These are phyloP conservation scores for Bassia scoparia DNA, from an alignment of 148 eudicot species.

Conservation along the genomic window DNA sequence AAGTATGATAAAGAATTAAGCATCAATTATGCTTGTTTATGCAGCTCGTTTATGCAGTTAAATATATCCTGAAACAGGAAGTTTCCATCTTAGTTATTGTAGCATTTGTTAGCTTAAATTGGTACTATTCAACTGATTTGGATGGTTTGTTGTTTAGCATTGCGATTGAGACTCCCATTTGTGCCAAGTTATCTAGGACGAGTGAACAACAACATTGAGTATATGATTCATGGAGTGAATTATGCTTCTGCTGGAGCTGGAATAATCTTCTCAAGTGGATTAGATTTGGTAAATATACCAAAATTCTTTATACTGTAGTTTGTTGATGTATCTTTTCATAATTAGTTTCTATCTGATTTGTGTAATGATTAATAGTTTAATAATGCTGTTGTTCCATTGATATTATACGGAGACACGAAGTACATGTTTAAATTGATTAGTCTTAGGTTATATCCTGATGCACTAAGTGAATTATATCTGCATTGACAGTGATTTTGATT, in stretches of 20 bases:
- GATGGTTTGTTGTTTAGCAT: constrained; percentile 38
- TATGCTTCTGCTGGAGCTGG: constrained; percentile 99
- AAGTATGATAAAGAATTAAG: neutral
- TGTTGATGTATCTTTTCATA: neutral
- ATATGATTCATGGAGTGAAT: constrained; percentile 82
- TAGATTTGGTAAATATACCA: constrained; percentile 58
- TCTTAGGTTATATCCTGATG: too few species aligned
- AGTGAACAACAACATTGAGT: constrained; percentile 53
- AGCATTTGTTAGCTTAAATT: neutral
- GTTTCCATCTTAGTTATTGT: neutral
- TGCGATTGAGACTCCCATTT: constrained; percentile 72
- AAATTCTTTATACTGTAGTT: neutral
- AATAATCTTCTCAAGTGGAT: constrained; percentile 81
- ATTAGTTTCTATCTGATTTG: neutral
- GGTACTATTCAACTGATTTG: neutral
- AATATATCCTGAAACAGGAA: too few species aligned
- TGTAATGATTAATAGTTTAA: too few species aligned
- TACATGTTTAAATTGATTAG: too few species aligned
- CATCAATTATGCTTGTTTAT: too few species aligned
- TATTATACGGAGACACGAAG: too few species aligned
- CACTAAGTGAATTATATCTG: too few species aligned
- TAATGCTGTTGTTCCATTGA: too few species aligned
- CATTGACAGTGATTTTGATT: too few species aligned
- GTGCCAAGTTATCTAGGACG: constrained; percentile 81
- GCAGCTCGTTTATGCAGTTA: too few species aligned